Evolutionary conservation across 306 rosid genomes (phyloP).

Genomic region (Ormosia emarginata): DNA sequence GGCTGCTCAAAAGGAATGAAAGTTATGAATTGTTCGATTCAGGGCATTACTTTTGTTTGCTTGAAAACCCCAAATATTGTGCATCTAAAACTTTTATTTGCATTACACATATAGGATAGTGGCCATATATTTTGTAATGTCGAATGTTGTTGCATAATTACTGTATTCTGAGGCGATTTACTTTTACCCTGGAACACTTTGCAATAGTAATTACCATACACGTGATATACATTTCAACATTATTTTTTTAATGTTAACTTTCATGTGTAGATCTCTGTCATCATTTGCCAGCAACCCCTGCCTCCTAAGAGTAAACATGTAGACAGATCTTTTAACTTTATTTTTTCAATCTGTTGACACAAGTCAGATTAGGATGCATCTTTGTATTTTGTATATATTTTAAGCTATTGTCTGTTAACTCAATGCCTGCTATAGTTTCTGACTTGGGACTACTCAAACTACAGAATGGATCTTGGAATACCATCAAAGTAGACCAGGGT

Average conservation of each 20-base stretch:
- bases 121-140: not conserved
- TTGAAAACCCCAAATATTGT: not conserved
- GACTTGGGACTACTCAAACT: slow-evolving; percentile 24
- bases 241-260: not conserved
- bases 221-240: no score
- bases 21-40: slow-evolving; percentile 37
- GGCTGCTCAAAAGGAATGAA: slow-evolving; percentile 50
- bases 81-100: not conserved
- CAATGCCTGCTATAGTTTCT: slow-evolving; percentile 11
- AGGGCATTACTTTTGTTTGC: not conserved
- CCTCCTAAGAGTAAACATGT: not conserved
- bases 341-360: not conserved
- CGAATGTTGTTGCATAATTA: not conserved
- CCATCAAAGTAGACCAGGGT: slow-evolving; percentile 69
- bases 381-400: not conserved
- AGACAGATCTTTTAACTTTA: not conserved
- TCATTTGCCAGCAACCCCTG: not conserved
- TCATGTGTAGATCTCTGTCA: not conserved
- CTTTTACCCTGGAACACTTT: not conserved
- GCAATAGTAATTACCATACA: no score
- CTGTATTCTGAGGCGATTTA: not conserved
- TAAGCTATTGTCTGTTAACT: not conserved
- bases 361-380: not conserved
- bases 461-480: slow-evolving; percentile 78
- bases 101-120: not conserved